These are phyloP conservation scores for Talaromyces sp. DNA, from an alignment of 2,329 filamentous ascomycete species.

Conservation along the genomic window DNA sequence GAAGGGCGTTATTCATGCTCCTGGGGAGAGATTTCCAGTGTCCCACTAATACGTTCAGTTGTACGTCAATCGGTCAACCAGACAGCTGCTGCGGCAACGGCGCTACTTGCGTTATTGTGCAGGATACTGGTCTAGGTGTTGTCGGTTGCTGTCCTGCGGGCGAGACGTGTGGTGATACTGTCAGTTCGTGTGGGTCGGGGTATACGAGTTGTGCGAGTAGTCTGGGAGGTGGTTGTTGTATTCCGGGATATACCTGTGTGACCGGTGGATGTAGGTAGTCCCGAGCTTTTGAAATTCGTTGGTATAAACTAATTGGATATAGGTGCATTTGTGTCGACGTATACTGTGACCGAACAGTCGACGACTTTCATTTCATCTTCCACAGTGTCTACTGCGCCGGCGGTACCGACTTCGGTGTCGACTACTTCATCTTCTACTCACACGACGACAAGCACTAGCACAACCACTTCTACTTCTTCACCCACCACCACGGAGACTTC, in stretches of 20 bases:
- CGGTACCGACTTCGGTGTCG: conserved; percentile 23
- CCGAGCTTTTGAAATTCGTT: not conserved
- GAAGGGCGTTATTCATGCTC: conserved; percentile 27
- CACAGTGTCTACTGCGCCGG: conserved; percentile 36
- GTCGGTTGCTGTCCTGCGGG: conserved; percentile 62
- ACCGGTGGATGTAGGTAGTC: conserved; percentile 53
- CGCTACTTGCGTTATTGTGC: conserved; percentile 55
- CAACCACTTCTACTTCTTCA: conserved; percentile 36
- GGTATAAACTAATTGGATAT: not conserved
- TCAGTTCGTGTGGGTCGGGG: conserved; percentile 53
- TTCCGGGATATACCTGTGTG: conserved; percentile 59
- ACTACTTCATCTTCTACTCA: conserved; percentile 23
- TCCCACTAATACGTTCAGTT: conserved; percentile 55
- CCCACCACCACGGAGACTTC: conserved; percentile 37
- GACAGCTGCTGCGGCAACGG: conserved; percentile 58
- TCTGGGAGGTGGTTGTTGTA: conserved; percentile 61
- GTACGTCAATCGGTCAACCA: conserved; percentile 55
- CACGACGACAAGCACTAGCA: conserved; percentile 29
- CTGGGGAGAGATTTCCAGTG: conserved; percentile 56
- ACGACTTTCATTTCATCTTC: conserved; percentile 34
- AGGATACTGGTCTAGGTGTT: conserved; percentile 54
- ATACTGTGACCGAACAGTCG: conserved; percentile 37
- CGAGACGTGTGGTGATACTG: conserved; percentile 50
- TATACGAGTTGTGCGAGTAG: conserved; percentile 57
- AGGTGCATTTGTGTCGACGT: conserved; percentile 37